Conservation (phyloP, 352 stramenopile species). For the Pythium plurisporium region DNA sequence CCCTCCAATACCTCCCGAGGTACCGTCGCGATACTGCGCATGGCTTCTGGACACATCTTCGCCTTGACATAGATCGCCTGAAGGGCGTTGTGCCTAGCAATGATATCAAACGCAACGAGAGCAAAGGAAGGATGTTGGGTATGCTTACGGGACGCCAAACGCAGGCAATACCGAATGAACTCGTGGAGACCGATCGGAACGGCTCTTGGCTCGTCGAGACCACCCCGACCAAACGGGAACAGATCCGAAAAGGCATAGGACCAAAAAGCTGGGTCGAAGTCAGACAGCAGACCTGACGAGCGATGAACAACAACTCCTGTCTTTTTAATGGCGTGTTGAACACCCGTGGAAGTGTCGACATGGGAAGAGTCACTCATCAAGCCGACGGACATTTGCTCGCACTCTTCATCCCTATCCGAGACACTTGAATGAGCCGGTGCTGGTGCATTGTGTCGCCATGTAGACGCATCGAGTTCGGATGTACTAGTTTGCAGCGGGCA, state of each 20-base stretch:
- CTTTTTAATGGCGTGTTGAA: background rate
- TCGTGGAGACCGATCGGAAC: constrained; percentile 4
- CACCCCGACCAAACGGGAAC: constrained; percentile 26
- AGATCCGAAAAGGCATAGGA: constrained; percentile 7
- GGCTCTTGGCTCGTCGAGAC: constrained; percentile 7
- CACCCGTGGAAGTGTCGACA: background rate
- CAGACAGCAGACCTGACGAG: background rate
- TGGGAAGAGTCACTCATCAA: background rate
- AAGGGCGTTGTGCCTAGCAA: background rate
- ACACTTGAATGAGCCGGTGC: background rate
- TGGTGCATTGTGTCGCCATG: constrained; percentile 3
- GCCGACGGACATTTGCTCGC: background rate
- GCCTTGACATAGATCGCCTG: background rate
- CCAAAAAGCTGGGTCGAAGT: background rate
- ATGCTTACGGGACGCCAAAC: background rate
- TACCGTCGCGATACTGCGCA: background rate
- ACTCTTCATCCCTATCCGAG: background rate
- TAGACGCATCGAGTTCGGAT: too few species aligned
- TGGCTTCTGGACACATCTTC: background rate
- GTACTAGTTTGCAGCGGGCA: too few species aligned
- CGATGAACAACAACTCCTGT: background rate
- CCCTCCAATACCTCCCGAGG: background rate
- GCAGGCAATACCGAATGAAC: background rate
- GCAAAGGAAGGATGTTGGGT: background rate
- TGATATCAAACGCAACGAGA: constrained; percentile 9